Evolutionary conservation across 306 rosid species (phyloP).

Genomic region (Gastrolobium bilobum): DNA sequence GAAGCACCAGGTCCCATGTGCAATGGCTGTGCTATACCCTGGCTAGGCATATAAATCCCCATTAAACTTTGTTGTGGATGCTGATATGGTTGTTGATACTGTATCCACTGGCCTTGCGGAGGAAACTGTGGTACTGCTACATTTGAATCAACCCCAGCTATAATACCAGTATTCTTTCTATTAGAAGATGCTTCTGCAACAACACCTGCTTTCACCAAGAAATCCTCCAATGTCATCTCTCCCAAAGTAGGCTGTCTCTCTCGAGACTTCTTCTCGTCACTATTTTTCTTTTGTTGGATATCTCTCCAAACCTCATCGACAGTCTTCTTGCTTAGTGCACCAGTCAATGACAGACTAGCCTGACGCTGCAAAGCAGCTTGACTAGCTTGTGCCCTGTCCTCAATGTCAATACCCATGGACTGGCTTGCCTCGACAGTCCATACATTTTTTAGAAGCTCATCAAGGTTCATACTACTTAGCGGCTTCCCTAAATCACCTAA

Average conservation of each 20-base stretch:
- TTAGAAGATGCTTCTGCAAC: constrained; percentile 71
- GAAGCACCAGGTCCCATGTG: constrained; percentile 72
- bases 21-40: constrained; percentile 71
- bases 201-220: constrained; percentile 97
- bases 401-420: constrained; percentile 60
- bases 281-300: constrained; percentile 80
- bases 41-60: constrained; percentile 85
- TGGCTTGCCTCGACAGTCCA: constrained; percentile 92
- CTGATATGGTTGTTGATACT: constrained; percentile 75
- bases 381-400: constrained; percentile 58
- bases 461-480: constrained; percentile 94
- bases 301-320: constrained; percentile 99
- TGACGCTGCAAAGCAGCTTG: constrained; percentile 82
- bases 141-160: constrained; percentile 59
- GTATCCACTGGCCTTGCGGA: constrained; percentile 85
- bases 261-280: constrained; percentile 65
- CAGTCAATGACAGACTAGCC: constrained; percentile 81
- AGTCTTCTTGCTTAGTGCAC: constrained; percentile 87
- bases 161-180: constrained; percentile 54
- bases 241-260: constrained; percentile 91
- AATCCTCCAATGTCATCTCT: constrained; percentile 99
- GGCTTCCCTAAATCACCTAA: constrained; percentile 96
- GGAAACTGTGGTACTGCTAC: constrained; percentile 64
- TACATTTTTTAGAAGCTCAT: constrained; percentile 93
- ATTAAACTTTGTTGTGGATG: constrained; percentile 77